phyloP scores from a whole-genome alignment of 2,329 filamentous ascomycete species.

The Aspergillus texensis region DNA sequence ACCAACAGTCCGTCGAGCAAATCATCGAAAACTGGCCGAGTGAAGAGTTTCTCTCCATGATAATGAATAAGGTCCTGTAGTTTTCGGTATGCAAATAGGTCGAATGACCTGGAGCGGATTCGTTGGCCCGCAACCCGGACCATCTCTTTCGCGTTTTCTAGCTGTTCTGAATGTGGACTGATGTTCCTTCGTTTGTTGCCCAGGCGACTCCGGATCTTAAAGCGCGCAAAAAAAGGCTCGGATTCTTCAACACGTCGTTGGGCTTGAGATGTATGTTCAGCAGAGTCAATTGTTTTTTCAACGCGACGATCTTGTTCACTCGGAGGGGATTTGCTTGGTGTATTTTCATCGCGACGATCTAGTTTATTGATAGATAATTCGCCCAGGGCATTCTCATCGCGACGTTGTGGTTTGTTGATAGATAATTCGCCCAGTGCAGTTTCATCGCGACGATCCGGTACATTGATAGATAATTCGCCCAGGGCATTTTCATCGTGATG shows the following conservation, averaged over 20 bases:
- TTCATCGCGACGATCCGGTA: not conserved
- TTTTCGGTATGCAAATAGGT: slow-evolving; percentile 47
- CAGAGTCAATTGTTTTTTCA: not conserved
- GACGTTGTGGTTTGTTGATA: not conserved
- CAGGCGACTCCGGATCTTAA: not conserved
- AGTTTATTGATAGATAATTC: not conserved
- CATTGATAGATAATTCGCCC: not conserved
- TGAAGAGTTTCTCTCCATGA: not conserved
- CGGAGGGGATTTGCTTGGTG: not conserved
- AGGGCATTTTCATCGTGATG: not conserved
- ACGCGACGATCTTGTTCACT: not conserved
- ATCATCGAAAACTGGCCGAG: not conserved
- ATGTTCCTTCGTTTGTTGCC: not conserved
- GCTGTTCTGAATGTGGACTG: not conserved
- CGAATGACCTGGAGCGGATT: slow-evolving; percentile 40
- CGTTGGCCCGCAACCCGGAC: slow-evolving; percentile 9
- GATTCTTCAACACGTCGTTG: not conserved
- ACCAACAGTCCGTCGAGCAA: not conserved
- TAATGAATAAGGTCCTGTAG: slow-evolving; percentile 43
- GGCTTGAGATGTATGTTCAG: not conserved
- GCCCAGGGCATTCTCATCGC: not conserved
- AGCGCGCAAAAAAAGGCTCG: not conserved
- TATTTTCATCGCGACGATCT: not conserved
- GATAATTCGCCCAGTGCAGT: not conserved
- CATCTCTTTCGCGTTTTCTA: not conserved